These are phyloP conservation scores for Sabuloglossum arenarium DNA, from an alignment of 495 filamentous ascomycete species.

Conservation along the genomic window DNA sequence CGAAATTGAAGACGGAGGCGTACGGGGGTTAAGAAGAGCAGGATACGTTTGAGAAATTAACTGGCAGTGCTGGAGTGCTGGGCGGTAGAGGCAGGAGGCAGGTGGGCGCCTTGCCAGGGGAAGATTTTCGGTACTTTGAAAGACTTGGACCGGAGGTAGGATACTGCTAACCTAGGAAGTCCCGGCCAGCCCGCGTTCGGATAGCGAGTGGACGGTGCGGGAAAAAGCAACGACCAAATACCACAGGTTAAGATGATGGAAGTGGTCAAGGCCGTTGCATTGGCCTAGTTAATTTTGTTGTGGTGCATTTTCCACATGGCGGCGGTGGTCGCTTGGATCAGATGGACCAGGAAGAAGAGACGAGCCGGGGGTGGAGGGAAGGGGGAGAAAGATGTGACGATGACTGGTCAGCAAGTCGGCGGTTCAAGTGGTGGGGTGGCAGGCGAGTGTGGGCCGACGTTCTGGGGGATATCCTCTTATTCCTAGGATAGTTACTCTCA, in stretches of 20 bases:
- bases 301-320: neutral
- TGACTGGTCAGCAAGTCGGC: neutral
- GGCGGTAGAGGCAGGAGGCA: neutral
- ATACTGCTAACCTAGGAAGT: neutral
- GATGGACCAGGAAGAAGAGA: neutral
- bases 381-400: neutral
- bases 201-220: conserved; percentile 3
- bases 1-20: neutral
- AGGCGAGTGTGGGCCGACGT: neutral
- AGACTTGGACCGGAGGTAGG: neutral
- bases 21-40: neutral
- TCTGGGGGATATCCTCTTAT: neutral
- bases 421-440: neutral
- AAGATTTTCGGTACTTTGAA: no score
- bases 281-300: neutral
- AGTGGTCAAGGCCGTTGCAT: neutral
- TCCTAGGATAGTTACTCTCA: neutral
- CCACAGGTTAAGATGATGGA: neutral
- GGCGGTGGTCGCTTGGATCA: neutral
- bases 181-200: neutral
- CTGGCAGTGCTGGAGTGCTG: neutral
- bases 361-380: neutral
- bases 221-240: neutral
- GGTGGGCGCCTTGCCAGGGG: neutral
- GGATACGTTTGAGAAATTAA: conserved; percentile 1